Evolutionary conservation across 306 rosid species (phyloP), one percentile per base, ranked within the genome.

Genomic region (Quercus parvula): DNA sequence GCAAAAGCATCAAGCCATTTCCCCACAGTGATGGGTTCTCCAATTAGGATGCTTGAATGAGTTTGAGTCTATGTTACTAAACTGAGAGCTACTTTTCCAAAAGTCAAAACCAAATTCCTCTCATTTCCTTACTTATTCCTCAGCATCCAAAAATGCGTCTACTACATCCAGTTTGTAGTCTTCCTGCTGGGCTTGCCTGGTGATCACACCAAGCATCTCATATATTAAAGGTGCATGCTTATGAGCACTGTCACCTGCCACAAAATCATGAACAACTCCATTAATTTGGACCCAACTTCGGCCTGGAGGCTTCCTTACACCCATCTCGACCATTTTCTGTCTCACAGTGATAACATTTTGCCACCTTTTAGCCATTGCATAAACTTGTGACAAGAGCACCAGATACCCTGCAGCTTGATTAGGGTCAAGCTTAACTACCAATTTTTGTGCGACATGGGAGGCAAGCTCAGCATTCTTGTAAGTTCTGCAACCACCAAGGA

Each of bases 401-500:
- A 88, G 87, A 81, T 91, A 87, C 69, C 97, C 92, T 13, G 89
- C 93, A 38, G 93, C 90, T 68, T 75, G 89, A 56, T 85, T 78
- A 27, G 75, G 76, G 41, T 85, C 75, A 55, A 86, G 88, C 82
- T 85, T 88, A 35, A 84, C 77, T 66, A 62, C 70, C 81, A 87
- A 74, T n/a, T 82, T 83, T 61, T 58, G 75, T 57, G 86, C 91
- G 41, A 85, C 89, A 15, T 24, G 77, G 14, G 88, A 86, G 51
- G 94, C 92, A 46, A 94, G 84, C 64, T 85, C 88, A 10, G 83
- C 70, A n/a, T 91, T 88, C 85, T 84, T 90, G 88, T 94, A 92
- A 82, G 86, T 82, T 78, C 84, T 86, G 67, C 97, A 94, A 70
- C 97, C 95, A 20, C 87, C 86, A 27, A 94, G 92, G 78, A 91